Conservation (phyloP, 495 filamentous ascomycete species). For the Diplogelasinospora grovesii region DNA sequence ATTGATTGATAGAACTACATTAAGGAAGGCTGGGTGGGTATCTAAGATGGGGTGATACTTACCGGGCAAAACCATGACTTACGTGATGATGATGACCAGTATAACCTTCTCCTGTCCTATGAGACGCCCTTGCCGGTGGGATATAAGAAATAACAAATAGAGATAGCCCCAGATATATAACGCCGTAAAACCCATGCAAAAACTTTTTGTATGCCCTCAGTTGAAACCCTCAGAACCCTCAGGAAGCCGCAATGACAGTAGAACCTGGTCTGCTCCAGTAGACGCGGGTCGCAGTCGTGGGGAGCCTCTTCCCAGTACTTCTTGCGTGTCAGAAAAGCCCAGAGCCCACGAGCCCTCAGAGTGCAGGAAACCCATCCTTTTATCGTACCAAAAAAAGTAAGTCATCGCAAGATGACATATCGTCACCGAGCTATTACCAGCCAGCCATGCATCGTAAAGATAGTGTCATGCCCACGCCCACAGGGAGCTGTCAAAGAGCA, state of each 20-base stretch:
- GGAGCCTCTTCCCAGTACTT: conserved; percentile 3
- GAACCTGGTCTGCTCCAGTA: neutral
- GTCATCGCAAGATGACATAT: too few species aligned
- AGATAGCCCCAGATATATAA: neutral
- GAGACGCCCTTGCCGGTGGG: neutral
- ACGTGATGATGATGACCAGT: conserved; percentile 3
- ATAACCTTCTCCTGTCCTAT: too few species aligned
- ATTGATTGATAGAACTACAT: too few species aligned
- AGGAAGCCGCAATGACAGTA: conserved; percentile 9
- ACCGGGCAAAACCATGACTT: conserved; percentile 13
- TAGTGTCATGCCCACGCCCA: too few species aligned
- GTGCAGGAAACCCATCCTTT: conserved; percentile 24
- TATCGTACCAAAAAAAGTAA: too few species aligned
- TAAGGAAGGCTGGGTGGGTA: too few species aligned
- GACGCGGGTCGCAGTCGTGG: neutral
- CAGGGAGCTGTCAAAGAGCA: conserved; percentile 37
- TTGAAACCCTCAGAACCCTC: conserved; percentile 21
- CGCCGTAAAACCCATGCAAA: neutral
- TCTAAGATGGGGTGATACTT: too few species aligned
- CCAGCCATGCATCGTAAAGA: conserved; percentile 14
- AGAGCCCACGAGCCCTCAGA: conserved; percentile 41
- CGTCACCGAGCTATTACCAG: too few species aligned
- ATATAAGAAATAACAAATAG: neutral
- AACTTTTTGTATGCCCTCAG: conserved; percentile 14
- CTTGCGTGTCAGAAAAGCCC: conserved; percentile 20